These are phyloP conservation scores for Laetiporus sulphureus DNA, from an alignment of 1,284 basidiomycete species.

Conservation along the genomic window DNA sequence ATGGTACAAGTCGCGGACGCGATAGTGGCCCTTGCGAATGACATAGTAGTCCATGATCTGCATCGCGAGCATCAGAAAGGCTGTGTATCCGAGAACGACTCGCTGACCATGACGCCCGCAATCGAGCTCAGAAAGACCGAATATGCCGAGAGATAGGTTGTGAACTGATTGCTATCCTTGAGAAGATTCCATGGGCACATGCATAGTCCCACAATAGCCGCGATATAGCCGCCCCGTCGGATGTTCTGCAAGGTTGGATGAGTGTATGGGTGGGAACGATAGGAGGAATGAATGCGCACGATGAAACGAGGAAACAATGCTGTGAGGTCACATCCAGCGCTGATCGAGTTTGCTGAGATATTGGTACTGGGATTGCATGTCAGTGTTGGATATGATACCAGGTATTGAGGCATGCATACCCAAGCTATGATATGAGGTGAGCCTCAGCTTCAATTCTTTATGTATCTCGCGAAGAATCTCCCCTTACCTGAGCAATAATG, in stretches of 20 bases:
- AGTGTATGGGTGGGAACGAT: slow-evolving; percentile 2
- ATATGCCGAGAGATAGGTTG: slow-evolving; percentile 80
- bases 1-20: slow-evolving; percentile 68
- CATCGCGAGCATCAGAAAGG: background rate
- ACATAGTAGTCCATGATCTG: slow-evolving; percentile 79
- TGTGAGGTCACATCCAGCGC: slow-evolving; percentile 81
- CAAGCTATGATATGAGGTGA: background rate
- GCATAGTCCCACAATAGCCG: slow-evolving; percentile 66
- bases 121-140: slow-evolving; percentile 80
- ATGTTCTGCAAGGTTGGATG: slow-evolving; percentile 55
- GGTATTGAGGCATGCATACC: slow-evolving; percentile 44
- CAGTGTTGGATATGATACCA: slow-evolving; percentile 57
- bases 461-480: background rate
- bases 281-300: slow-evolving; percentile 28
- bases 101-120: slow-evolving; percentile 67
- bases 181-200: slow-evolving; percentile 82
- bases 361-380: slow-evolving; percentile 49
- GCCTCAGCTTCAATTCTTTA: background rate
- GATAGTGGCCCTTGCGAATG: slow-evolving; percentile 66
- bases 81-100: background rate
- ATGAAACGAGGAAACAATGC: slow-evolving; percentile 77
- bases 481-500: slow-evolving; percentile 60
- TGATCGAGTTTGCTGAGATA: slow-evolving; percentile 82
- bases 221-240: slow-evolving; percentile 76
- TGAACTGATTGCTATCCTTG: slow-evolving; percentile 71